These are phyloP conservation scores for Geosmithia flava DNA, from an alignment of 2,329 filamentous ascomycete genomes.

Conservation along the genomic window DNA sequence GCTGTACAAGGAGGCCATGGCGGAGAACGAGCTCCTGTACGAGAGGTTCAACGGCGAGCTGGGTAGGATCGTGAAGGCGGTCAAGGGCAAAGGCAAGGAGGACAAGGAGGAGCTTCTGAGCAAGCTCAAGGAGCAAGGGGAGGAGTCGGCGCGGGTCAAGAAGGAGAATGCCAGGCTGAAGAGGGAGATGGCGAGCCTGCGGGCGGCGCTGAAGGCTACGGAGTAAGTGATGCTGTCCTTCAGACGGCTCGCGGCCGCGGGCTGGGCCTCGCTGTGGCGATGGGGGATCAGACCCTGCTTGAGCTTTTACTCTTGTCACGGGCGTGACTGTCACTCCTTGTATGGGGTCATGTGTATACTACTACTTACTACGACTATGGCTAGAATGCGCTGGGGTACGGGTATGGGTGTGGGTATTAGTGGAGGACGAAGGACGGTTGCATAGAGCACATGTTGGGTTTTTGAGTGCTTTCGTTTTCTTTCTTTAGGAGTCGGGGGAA, in stretches of 20 bases:
- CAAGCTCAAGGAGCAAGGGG: conserved; percentile 59
- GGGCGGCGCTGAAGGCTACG: conserved; percentile 37
- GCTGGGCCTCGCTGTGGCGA: not conserved
- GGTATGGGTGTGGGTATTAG: not conserved
- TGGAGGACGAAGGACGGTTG: not conserved
- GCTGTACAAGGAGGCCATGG: conserved; percentile 74
- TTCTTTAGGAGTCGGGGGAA: not conserved
- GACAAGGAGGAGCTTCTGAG: conserved; percentile 67
- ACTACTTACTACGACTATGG: not conserved
- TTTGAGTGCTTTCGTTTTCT: not conserved
- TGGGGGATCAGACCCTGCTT: no score
- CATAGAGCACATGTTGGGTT: not conserved
- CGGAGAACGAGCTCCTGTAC: conserved; percentile 88
- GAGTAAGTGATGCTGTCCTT: conserved; percentile 14
- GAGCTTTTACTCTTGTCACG: not conserved
- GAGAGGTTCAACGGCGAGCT: conserved; percentile 88
- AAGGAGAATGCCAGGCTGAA: conserved; percentile 78
- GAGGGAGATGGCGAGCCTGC: conserved; percentile 65
- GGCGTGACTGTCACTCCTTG: not conserved
- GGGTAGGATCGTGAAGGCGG: conserved; percentile 65
- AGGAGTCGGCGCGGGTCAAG: conserved; percentile 65
- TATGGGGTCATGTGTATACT: not conserved
- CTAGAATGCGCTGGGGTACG: not conserved
- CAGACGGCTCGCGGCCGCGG: not conserved
- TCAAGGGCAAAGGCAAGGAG: conserved; percentile 60